Conservation (phyloP, 345 rosid species). For the Gossypium mustelinum region DNA sequence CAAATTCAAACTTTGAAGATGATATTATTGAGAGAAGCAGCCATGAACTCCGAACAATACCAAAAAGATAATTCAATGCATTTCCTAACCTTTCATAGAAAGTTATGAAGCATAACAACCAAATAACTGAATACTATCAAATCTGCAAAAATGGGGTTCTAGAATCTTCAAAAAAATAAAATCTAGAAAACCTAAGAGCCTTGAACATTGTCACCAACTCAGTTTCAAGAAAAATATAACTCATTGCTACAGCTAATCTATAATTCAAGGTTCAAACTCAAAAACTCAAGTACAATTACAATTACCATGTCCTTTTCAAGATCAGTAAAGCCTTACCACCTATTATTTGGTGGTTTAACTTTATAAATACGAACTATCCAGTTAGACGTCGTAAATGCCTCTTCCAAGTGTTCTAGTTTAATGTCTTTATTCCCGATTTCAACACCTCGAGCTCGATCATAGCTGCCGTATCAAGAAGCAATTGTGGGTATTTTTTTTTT, state of each 20-base stretch:
- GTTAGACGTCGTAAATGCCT: conserved; percentile 93
- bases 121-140: not conserved
- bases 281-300: not conserved
- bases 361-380: conserved; percentile 97
- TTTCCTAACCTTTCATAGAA: too few species aligned
- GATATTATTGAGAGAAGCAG: too few species aligned
- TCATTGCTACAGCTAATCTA: not conserved
- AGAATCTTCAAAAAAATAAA: not conserved
- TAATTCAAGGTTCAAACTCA: not conserved
- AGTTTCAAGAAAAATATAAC: not conserved
- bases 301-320: not conserved
- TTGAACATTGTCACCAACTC: not conserved
- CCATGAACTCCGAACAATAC: too few species aligned
- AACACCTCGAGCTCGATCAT: conserved; percentile 94
- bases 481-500: not conserved
- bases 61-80: too few species aligned
- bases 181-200: not conserved
- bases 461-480: conserved; percentile 37
- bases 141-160: not conserved
- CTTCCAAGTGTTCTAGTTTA: conserved; percentile 87
- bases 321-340: conserved; percentile 50
- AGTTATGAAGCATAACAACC: too few species aligned
- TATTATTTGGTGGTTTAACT: conserved; percentile 90
- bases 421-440: conserved; percentile 96
- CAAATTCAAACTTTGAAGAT: too few species aligned